Base-by-base conservation (phyloP, 257 asterid species). In the Datura wrightii region DNA sequence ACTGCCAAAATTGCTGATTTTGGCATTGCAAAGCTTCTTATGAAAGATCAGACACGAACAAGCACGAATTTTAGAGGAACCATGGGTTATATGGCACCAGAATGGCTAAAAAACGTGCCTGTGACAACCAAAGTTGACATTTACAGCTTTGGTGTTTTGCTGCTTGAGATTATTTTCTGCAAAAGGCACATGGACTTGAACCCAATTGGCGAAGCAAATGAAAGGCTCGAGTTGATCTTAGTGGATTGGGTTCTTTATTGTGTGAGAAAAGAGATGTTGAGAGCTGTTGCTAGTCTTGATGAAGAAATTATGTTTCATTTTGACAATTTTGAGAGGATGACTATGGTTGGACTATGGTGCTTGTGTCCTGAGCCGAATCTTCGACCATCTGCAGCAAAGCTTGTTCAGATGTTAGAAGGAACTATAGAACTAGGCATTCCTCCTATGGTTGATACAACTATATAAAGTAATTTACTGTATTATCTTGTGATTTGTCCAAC, bases 1-100 rank as follows among this genome's bases (percentile, higher is more conserved):
- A 84, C 72, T 58, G 92, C 94, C 37, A 93, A 93, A 82, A 90
- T 93, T 10, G 92, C 94, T 0, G 97, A 93, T 86, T 93, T 91
- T 50, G 94, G 94, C 72, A 85, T 92, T 55, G 94, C 97, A 3
- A 90, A 89, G 79, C 90, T 93, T 84, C 76, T 87, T 8, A 92
- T 87, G 83, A 85, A 90, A 82, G 97, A 88, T 31, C 90, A 90
- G 24, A 84, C 87, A 0, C 90, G 92, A 37, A 87, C 93, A 0
- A 86, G 85, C 79, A 89, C 94, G 0, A 83, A 89, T 58, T 84
- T 91, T 36, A 90, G 92, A 0, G 97, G 97, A 80, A 93, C 97
- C 2, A 90, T 89, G 80, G 94, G 97, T 5, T 93, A 93, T 65
- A 87, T 92, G 89, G 97, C 95, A 4, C 97, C 97, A 0, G 94